phyloP scores from a whole-genome alignment of 2,329 filamentous ascomycete genomes.

The Colletotrichum sp. region DNA sequence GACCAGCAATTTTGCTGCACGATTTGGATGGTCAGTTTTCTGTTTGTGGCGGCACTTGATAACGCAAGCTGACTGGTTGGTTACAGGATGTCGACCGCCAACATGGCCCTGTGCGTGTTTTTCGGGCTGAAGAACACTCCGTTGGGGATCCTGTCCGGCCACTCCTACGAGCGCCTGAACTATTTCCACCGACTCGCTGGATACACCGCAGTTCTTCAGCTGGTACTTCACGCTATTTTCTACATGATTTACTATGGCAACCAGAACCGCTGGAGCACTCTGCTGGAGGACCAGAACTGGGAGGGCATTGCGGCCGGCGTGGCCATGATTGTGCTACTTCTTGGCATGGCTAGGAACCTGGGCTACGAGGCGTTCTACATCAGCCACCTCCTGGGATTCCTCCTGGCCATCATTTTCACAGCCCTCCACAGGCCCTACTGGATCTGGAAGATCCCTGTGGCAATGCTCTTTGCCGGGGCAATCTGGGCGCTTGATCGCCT shows the following conservation, averaged over 20 bases:
- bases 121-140: constrained; percentile 56
- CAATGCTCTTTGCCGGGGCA: constrained; percentile 40
- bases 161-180: constrained; percentile 52
- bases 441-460: constrained; percentile 38
- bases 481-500: constrained; percentile 52
- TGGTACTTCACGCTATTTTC: constrained; percentile 40
- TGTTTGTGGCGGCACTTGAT: fast-evolving
- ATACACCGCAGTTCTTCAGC: constrained; percentile 42
- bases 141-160: constrained; percentile 40
- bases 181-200: constrained; percentile 50
- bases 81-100: constrained; percentile 49
- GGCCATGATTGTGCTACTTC: constrained; percentile 41
- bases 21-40: constrained; percentile 26
- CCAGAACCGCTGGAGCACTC: constrained; percentile 19
- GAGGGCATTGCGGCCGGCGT: constrained; percentile 40
- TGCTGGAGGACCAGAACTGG: constrained; percentile 34
- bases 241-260: constrained; percentile 36
- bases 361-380: constrained; percentile 54
- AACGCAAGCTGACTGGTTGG: neutral
- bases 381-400: constrained; percentile 46
- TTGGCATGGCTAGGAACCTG: constrained; percentile 36
- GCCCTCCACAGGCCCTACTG: constrained; percentile 50
- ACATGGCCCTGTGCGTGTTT: constrained; percentile 43
- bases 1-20: constrained; percentile 33
- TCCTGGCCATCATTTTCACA: constrained; percentile 43